Evolutionary conservation across 768 basidiomycete genomes (phyloP), one percentile per base, ranked within the genome.

Genomic region (Mycena vitilis): DNA sequence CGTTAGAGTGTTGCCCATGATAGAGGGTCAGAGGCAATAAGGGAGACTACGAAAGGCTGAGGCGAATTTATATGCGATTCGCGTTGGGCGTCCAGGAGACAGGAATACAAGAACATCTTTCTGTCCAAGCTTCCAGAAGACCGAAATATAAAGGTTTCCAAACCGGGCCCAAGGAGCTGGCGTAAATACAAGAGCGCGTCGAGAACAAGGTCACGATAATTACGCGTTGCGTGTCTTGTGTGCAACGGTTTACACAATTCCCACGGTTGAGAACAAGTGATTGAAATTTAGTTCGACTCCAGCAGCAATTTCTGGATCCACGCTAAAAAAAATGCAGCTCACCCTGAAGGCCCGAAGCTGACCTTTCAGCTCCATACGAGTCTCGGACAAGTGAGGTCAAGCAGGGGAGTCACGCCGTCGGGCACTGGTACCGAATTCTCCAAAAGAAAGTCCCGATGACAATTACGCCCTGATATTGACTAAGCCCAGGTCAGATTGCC

Each of bases 1-100:
- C 11, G 56, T 37, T 47, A 72, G 60, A 52, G 55, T 65, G 60
- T 66, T 65, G 38, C 63, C 63, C 71, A 70, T 72, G n/a, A 44
- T 44, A 42, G 12, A 59, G 11, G 18, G 48, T 40, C 40, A 44
- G 7, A 23, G 10, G 18, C 44, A 13, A 55, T 36, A 13, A 25
- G n/a, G 37, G 61, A 63, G 52, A 15, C 30, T 34, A 38, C 52
- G 36, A 22, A 44, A 45, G 36, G 16, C n/a, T n/a, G 51, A 2
- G 15, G 10, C 20, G 49, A 13, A 18, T 30, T 63, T 68, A 68
- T 40, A 40, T 40, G 40, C 11, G 40, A 10, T 40, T 2, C 40
- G 40, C 10, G 40, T 40, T 9, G 40, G 40, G 30, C 40, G 40
- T 40, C 67, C 53, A 63, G 61, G 67, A 68, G 25, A 68, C 67